phyloP scores from a whole-genome alignment of 352 stramenopile genomes.

The Albugo candida region DNA sequence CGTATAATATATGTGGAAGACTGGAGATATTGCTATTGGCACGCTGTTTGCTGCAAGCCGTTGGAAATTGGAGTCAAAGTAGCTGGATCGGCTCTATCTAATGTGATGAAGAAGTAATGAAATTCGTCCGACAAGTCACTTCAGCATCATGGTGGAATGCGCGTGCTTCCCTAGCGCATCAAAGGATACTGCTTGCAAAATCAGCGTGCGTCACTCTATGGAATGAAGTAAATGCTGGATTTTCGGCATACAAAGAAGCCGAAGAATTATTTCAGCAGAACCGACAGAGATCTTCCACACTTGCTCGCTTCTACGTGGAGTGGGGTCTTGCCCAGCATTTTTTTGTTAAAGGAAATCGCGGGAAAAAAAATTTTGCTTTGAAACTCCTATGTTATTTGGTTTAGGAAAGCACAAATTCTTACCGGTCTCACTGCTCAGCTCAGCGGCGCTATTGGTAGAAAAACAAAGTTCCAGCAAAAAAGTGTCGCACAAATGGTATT shows the following conservation, averaged over 20 bases:
- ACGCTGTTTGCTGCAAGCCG: constrained; percentile 40
- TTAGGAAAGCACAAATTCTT: constrained; percentile 54
- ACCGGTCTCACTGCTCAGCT: constrained; percentile 76
- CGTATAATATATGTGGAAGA: constrained; percentile 63
- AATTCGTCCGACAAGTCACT: too few relatives aligned
- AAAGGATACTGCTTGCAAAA: too few relatives aligned
- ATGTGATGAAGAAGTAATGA: background rate
- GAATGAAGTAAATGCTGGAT: too few relatives aligned
- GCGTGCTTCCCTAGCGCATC: too few relatives aligned
- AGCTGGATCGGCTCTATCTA: constrained; percentile 25
- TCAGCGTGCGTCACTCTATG: too few relatives aligned
- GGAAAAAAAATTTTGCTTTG: constrained; percentile 82
- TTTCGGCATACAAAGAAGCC: background rate
- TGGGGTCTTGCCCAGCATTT: constrained; percentile 84
- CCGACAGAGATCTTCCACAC: constrained; percentile 46
- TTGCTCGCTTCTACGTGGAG: too few relatives aligned
- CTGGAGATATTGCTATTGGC: constrained; percentile 42
- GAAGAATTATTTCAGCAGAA: background rate
- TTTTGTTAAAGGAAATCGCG: constrained; percentile 80
- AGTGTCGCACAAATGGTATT: constrained; percentile 80
- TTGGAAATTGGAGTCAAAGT: constrained; percentile 28
- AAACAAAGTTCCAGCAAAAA: constrained; percentile 91
- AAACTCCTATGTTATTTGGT: too few relatives aligned
- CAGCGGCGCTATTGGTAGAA: constrained; percentile 84
- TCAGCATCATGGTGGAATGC: too few relatives aligned